phyloP scores from a whole-genome alignment of 371 early-diverging fungal species.

The Vairimorpha ceranae region DNA sequence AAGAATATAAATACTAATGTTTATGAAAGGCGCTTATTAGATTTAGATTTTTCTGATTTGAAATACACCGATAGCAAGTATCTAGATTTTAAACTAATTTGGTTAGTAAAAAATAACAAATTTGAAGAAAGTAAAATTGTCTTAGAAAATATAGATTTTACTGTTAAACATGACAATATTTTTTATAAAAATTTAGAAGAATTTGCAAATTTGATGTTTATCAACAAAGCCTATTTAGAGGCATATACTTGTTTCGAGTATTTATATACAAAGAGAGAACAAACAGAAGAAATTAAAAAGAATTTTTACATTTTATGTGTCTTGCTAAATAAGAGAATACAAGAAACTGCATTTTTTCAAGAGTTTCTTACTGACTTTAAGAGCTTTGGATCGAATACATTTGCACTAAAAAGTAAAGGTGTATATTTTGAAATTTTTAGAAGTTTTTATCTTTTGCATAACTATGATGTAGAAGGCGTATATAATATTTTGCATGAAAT shows the following conservation, averaged over 20 bases:
- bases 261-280: not conserved
- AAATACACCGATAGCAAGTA: conserved; percentile 7
- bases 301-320: conserved; percentile 31
- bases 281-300: not conserved
- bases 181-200: conserved; percentile 18
- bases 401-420: conserved; percentile 29
- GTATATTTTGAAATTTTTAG: conserved; percentile 25
- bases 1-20: not conserved
- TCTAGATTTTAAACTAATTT: conserved; percentile 21
- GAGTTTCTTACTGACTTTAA: conserved; percentile 30
- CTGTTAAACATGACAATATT: not conserved
- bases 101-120: not conserved
- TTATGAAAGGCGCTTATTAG: conserved; percentile 19
- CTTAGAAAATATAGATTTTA: not conserved
- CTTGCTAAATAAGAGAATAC: conserved; percentile 33
- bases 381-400: conserved; percentile 27
- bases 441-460: conserved; percentile 44
- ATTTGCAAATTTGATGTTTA: conserved; percentile 7
- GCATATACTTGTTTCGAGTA: conserved; percentile 13
- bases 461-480: conserved; percentile 14
- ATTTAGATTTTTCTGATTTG: conserved; percentile 29
- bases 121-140: not conserved
- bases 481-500: not conserved
- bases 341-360: conserved; percentile 5
- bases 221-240: conserved; percentile 11